These are phyloP conservation scores for Heliamphora exappendiculata DNA, from an alignment of 148 eudicot genomes.

Conservation along the genomic window DNA sequence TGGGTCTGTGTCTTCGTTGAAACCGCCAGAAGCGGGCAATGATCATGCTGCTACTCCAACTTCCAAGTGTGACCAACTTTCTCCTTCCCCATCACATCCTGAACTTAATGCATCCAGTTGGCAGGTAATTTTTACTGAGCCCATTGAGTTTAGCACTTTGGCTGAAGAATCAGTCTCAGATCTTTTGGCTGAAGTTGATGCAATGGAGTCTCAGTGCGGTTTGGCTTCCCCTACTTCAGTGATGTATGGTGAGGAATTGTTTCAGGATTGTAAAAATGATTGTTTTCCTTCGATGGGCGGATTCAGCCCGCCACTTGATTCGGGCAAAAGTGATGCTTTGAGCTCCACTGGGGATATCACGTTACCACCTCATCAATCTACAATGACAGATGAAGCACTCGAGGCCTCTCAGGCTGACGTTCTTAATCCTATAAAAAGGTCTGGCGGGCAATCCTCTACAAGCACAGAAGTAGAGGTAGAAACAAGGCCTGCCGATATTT, in stretches of 20 bases:
- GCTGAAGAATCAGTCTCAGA: constrained; percentile 96
- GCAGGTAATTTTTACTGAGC: constrained; percentile 38
- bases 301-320: constrained; percentile 46
- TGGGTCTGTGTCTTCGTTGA: constrained; percentile 34
- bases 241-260: constrained; percentile 53
- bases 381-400: constrained; percentile 18
- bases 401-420: constrained; percentile 23
- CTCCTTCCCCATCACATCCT: constrained; percentile 32
- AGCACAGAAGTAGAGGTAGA: constrained; percentile 31
- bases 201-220: constrained; percentile 76
- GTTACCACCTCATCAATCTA: constrained; percentile 31
- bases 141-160: constrained; percentile 71
- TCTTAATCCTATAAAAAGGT: constrained; percentile 20
- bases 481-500: constrained; percentile 21
- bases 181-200: constrained; percentile 90
- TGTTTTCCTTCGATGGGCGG: constrained; percentile 60
- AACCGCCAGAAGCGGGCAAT: constrained; percentile 19
- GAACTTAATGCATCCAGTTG: constrained; percentile 39
- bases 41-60: constrained; percentile 24
- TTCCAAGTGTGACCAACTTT: constrained; percentile 27
- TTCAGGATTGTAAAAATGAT: constrained; percentile 47
- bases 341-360: constrained; percentile 51
- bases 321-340: constrained; percentile 43
- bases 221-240: constrained; percentile 57
- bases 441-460: constrained; percentile 33